Conservation (phyloP, 2,329 filamentous ascomycete species). For the Fusarium pilosicola region DNA sequence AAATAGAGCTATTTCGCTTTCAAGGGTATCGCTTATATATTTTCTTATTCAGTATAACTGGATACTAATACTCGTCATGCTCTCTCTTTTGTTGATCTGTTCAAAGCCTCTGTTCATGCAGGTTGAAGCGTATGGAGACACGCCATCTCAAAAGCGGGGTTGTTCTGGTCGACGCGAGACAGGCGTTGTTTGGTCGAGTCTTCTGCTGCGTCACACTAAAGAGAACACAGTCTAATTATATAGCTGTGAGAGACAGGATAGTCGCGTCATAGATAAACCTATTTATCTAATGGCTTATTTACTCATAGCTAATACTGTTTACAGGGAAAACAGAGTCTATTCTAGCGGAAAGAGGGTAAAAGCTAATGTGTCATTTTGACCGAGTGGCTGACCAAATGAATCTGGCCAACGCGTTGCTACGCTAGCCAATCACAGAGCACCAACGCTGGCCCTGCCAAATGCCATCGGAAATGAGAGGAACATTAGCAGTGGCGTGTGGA, state of each 20-base stretch:
- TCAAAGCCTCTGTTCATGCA: not conserved
- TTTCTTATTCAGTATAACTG: too few relatives aligned
- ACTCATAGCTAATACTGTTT: not conserved
- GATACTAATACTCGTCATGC: fast-evolving
- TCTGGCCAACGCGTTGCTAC: not conserved
- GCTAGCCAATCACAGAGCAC: not conserved
- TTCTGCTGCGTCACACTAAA: not conserved
- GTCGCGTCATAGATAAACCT: not conserved
- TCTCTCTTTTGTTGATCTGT: not conserved
- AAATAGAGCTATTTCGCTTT: not conserved
- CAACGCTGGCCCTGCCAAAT: not conserved
- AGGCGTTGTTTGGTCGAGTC: not conserved
- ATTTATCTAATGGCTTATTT: not conserved
- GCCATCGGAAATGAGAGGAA: not conserved
- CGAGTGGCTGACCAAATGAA: not conserved
- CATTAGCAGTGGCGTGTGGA: fast-evolving
- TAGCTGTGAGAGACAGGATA: not conserved
- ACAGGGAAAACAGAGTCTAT: not conserved
- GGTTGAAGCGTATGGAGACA: not conserved
- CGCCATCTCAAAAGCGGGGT: not conserved
- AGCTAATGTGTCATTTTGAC: not conserved
- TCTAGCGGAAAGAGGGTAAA: not conserved
- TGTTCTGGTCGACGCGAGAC: too few relatives aligned
- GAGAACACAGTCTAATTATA: not conserved
- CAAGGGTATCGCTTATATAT: fast-evolving